phyloP scores from a whole-genome alignment of 164 flowering plant genomes.

The Malania oleifera region DNA sequence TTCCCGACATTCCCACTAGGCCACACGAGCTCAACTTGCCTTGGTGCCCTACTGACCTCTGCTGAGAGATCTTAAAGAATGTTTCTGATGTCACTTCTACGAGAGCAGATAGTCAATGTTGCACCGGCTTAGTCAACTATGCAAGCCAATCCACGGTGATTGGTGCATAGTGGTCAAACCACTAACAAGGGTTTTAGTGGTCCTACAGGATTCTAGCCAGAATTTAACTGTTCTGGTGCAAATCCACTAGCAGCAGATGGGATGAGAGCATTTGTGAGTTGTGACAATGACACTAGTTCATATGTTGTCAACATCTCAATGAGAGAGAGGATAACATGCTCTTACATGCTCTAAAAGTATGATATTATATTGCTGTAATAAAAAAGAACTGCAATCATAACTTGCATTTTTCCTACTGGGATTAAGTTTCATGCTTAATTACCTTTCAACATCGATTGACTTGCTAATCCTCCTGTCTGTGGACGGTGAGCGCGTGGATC shows the following conservation, averaged over 20 bases:
- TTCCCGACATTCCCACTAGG: too few relatives aligned
- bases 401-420: too few relatives aligned
- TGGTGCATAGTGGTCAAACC: constrained; percentile 19
- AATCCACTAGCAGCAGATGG: constrained; percentile 14
- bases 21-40: too few relatives aligned
- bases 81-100: neutral
- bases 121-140: constrained; percentile 13
- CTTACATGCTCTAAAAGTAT: too few relatives aligned
- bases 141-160: neutral
- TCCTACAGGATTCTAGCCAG: constrained; percentile 14
- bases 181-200: constrained; percentile 15
- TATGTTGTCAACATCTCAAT: constrained; percentile 3
- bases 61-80: neutral
- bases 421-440: too few relatives aligned
- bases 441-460: too few relatives aligned
- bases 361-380: too few relatives aligned
- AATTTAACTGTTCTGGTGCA: constrained; percentile 14
- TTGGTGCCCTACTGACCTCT: constrained; percentile 1
- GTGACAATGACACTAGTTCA: neutral
- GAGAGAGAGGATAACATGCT: neutral
- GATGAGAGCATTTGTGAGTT: too few relatives aligned
- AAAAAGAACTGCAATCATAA: too few relatives aligned
- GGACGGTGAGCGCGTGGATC: too few relatives aligned
- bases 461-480: too few relatives aligned
- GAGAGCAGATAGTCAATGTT: constrained; percentile 1